Conservation (phyloP, 1,284 basidiomycete genomes). For the Veloporphyrellus conicus region DNA sequence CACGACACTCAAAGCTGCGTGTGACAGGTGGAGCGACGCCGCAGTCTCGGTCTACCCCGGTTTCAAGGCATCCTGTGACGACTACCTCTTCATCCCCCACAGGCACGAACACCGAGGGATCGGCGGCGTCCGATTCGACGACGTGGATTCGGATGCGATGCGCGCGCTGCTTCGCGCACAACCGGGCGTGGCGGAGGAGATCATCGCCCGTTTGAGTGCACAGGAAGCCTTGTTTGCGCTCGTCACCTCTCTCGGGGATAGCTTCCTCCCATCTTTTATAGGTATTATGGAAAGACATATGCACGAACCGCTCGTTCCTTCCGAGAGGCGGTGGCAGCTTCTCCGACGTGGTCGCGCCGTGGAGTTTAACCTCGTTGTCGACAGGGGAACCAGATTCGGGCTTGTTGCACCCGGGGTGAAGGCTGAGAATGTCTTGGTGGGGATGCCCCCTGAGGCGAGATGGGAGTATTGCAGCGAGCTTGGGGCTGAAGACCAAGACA, state of each 20-base stretch:
- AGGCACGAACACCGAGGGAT: constrained; percentile 85
- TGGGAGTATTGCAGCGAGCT: constrained; percentile 90
- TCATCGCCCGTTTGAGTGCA: constrained; percentile 47
- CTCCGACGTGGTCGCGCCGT: constrained; percentile 83
- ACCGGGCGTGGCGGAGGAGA: constrained; percentile 43
- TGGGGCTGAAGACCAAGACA: constrained; percentile 55
- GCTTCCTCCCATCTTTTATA: constrained; percentile 80
- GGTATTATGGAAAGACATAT: constrained; percentile 67
- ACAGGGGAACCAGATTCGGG: constrained; percentile 82
- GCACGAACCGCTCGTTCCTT: constrained; percentile 41
- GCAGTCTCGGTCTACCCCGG: constrained; percentile 48
- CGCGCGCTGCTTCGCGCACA: constrained; percentile 8
- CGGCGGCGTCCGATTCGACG: constrained; percentile 95
- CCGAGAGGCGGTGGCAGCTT: constrained; percentile 79
- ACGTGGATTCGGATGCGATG: constrained; percentile 63
- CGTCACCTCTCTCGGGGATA: constrained; percentile 61
- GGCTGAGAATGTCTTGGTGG: constrained; percentile 88
- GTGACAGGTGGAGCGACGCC: constrained; percentile 60
- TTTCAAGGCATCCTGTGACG: constrained; percentile 94
- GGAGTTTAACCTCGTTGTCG: constrained; percentile 88
- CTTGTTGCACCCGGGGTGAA: constrained; percentile 81
- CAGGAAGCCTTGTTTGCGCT: constrained; percentile 58
- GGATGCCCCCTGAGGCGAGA: constrained; percentile 78
- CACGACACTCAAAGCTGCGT: constrained; percentile 67
- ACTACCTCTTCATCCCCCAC: constrained; percentile 91